A percentile compares a stretch with the other conserved stretches of the same genome.
phyloP scores from a whole-genome alignment of 257 asterid genomes.

The Paraleonurus japonicus region DNA sequence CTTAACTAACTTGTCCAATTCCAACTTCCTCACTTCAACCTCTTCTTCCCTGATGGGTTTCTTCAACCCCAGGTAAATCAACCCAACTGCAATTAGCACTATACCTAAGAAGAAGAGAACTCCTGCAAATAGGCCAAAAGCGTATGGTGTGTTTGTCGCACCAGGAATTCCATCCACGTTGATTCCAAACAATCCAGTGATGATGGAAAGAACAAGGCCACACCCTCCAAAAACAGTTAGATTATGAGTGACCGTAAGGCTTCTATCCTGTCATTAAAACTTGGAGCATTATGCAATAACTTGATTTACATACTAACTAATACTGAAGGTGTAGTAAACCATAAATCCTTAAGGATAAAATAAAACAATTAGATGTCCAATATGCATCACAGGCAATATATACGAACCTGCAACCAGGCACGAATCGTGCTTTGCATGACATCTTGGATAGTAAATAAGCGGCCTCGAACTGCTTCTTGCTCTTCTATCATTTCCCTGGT shows the following conservation, averaged over 20 bases:
- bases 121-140: slow-evolving; percentile 75
- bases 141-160: slow-evolving; percentile 66
- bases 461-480: slow-evolving; percentile 99
- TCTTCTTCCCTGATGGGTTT: slow-evolving; percentile 66
- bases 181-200: slow-evolving; percentile 90
- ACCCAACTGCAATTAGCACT: slow-evolving; percentile 62
- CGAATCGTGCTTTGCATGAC: slow-evolving; percentile 97
- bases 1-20: slow-evolving; percentile 73
- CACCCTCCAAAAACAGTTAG: slow-evolving; percentile 96
- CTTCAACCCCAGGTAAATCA: slow-evolving; percentile 77
- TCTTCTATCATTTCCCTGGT: slow-evolving; percentile 94
- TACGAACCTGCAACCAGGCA: slow-evolving; percentile 91
- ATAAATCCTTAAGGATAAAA: neutral
- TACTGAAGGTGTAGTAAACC: neutral
- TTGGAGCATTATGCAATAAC: neutral
- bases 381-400: neutral
- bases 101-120: slow-evolving; percentile 58
- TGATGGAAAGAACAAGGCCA: slow-evolving; percentile 84
- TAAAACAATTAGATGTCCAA: neutral
- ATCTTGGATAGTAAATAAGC: slow-evolving; percentile 94
- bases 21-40: slow-evolving; percentile 82
- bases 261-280: slow-evolving; percentile 60
- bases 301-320: neutral
- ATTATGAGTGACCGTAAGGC: slow-evolving; percentile 89
- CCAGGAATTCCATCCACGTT: slow-evolving; percentile 98